Evolutionary conservation across 108 stramenopile genomes (phyloP).

Genomic region (Nitzschia sp.): DNA sequence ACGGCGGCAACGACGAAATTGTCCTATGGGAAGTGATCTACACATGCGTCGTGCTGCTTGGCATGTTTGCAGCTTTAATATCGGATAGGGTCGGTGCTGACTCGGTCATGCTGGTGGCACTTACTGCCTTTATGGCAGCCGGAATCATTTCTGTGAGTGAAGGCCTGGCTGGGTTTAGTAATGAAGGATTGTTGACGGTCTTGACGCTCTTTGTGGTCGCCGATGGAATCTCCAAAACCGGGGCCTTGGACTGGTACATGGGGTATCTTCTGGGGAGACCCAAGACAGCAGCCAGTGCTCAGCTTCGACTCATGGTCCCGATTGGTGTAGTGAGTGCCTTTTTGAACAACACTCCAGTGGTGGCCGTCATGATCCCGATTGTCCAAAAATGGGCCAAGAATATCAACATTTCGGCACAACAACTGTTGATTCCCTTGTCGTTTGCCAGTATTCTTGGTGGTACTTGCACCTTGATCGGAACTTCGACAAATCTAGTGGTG

Average conservation of each 20-base stretch:
- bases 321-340: constrained; percentile 79
- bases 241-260: constrained; percentile 90
- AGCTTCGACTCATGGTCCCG: constrained; percentile 70
- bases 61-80: constrained; percentile 68
- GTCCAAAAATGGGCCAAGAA: constrained; percentile 78
- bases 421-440: constrained; percentile 81
- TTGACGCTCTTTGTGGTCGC: constrained; percentile 86
- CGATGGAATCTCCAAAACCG: constrained; percentile 78
- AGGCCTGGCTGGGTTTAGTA: constrained; percentile 81
- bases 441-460: constrained; percentile 89
- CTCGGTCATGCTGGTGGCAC: constrained; percentile 66
- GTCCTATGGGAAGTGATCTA: constrained; percentile 63
- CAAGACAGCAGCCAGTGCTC: constrained; percentile 58
- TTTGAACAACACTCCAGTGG: constrained; percentile 89
- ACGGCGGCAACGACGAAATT: constrained; percentile 3
- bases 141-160: constrained; percentile 67
- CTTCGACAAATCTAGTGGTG: constrained; percentile 88
- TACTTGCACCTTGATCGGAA: constrained; percentile 89
- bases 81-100: constrained; percentile 75
- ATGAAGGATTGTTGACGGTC: constrained; percentile 81
- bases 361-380: constrained; percentile 91
- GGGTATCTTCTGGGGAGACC: constrained; percentile 76
- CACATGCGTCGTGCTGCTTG: constrained; percentile 55
- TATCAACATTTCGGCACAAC: constrained; percentile 56
- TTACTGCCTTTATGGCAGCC: constrained; percentile 74